phyloP scores from a whole-genome alignment of 352 stramenopile genomes.

The Phytophthora sojae region DNA sequence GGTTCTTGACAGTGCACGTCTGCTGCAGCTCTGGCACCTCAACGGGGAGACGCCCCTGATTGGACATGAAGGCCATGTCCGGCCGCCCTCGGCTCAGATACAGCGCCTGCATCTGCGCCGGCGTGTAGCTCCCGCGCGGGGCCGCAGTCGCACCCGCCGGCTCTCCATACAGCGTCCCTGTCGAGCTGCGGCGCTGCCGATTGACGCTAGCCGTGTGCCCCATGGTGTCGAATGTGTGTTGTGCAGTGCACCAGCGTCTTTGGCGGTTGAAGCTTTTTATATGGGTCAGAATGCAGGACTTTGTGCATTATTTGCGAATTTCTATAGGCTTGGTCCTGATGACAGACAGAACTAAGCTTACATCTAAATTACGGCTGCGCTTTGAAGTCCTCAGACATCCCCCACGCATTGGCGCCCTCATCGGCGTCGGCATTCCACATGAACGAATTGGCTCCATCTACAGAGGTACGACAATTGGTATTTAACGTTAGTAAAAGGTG shows the following conservation, averaged over 20 bases:
- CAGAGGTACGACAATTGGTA: not conserved
- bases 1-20: conserved; percentile 83
- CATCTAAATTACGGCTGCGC: not conserved
- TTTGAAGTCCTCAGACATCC: conserved; percentile 55
- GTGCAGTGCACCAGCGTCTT: not conserved
- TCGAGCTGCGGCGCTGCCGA: conserved; percentile 42
- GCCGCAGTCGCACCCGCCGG: conserved; percentile 49
- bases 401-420: conserved; percentile 71
- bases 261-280: conserved; percentile 28
- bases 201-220: conserved; percentile 81
- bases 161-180: conserved; percentile 71
- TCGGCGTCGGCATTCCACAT: conserved; percentile 76
- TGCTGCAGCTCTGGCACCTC: conserved; percentile 86
- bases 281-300: conserved; percentile 1
- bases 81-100: conserved; percentile 80
- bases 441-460: conserved; percentile 76
- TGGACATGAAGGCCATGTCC: conserved; percentile 89
- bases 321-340: not conserved
- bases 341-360: not conserved
- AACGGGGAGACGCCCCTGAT: conserved; percentile 56
- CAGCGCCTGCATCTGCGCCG: conserved; percentile 83
- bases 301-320: conserved; percentile 4
- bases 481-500: no score
- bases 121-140: conserved; percentile 71
- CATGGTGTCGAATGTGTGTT: conserved; percentile 43